Evolutionary conservation across 768 basidiomycete species (phyloP), one percentile per base, ranked within the genome.

Genomic region (Suillus clintonianus): DNA sequence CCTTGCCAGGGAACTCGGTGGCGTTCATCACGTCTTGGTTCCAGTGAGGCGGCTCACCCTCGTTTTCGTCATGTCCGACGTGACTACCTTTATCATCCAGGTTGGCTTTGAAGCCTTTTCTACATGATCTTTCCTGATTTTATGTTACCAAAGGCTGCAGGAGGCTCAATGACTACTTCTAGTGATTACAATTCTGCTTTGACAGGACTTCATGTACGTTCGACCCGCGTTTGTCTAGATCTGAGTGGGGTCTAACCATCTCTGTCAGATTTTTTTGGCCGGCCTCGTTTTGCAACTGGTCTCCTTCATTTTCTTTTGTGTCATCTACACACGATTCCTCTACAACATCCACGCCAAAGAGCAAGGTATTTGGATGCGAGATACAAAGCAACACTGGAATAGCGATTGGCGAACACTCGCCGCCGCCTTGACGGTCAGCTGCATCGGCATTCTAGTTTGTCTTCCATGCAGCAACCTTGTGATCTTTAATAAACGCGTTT

Each of bases 61-160:
- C 36, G 71, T 85, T 13, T 92, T 90, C 71, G 79, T 92, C 53
- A 76, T 80, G 1, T 86, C 85, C 11, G 90, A 92, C 70, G 75
- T 90, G 50, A 78, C 80, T 1, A 89, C 89, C 1, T 90, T 92
- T 77, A 69, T 88, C 5, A 82, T 89, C 50, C 90, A 92, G 73
- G 87, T 83, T 50, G 24, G 10, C 32, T 65, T 32, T 1, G 19
- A 6, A n/a, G n/a, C 15, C 19, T 14, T 22, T 48, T 42, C 7
- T 51, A 57, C 3, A 11, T 10, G 22, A 43, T 8, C 22, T 42
- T 50, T 17, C 17, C 47, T 48, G 27, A 41, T n/a, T 9, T 34
- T 27, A 15, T 39, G 48, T 19, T n/a, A 2, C 22, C 30, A 54
- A 51, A 85, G 82, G 84, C 84, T 24, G 74, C 76, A 15, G 85